Percentiles rank a stretch among this genome's conserved stretches.
These are phyloP conservation scores for Corchorus capsularis DNA, from an alignment of 345 rosid species.

Conservation along the genomic window DNA sequence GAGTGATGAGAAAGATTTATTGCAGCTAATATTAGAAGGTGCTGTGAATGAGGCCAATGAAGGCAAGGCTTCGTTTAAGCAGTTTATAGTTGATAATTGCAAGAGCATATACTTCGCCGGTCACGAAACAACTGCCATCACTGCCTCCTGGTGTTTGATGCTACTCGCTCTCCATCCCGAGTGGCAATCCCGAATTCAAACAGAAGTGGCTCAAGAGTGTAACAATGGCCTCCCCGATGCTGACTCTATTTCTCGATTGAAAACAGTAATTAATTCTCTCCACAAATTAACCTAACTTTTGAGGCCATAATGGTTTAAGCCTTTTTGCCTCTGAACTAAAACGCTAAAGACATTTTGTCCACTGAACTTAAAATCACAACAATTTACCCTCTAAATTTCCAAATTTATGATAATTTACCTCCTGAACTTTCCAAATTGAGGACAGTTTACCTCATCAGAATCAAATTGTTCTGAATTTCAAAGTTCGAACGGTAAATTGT, in stretches of 20 bases:
- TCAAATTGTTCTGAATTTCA: too few species aligned
- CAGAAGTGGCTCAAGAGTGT: constrained; percentile 49
- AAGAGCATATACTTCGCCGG: constrained; percentile 85
- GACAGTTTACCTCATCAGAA: too few species aligned
- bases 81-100: constrained; percentile 79
- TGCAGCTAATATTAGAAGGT: constrained; percentile 70
- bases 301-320: too few species aligned
- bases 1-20: constrained; percentile 52
- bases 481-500: too few species aligned
- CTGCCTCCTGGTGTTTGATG: constrained; percentile 88
- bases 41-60: constrained; percentile 40
- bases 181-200: constrained; percentile 67
- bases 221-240: constrained; percentile 44
- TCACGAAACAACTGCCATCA: constrained; percentile 72
- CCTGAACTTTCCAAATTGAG: too few species aligned
- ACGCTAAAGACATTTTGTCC: too few species aligned
- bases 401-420: too few species aligned
- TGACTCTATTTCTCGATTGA: constrained; percentile 47
- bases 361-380: too few species aligned
- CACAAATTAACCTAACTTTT: too few species aligned
- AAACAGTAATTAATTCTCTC: constrained; percentile 42
- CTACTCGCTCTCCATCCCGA: constrained; percentile 74
- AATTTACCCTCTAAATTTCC: too few species aligned
- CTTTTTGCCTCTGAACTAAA: too few species aligned
- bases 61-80: constrained; percentile 46